Conservation (phyloP, 768 basidiomycete genomes). For the Tulasnella calospora region DNA sequence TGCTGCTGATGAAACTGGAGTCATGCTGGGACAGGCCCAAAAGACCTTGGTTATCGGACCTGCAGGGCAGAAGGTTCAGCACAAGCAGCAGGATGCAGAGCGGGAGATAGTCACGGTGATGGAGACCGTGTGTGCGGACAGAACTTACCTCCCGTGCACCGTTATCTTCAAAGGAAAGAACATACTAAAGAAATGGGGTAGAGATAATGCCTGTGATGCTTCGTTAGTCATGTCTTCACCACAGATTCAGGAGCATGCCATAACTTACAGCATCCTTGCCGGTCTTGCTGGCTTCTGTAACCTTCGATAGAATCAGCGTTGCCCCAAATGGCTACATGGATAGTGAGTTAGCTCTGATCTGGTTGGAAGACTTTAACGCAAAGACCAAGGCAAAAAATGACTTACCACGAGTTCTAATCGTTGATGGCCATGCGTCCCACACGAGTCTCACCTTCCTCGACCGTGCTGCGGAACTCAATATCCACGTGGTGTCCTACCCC, state of each 20-base stretch:
- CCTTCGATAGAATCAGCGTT: too few relatives aligned
- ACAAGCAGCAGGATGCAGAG: slow-evolving; percentile 8
- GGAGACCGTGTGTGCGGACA: slow-evolving; percentile 23
- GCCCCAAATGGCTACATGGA: too few relatives aligned
- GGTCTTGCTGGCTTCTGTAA: too few relatives aligned
- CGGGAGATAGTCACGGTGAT: slow-evolving; percentile 25
- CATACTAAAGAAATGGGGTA: slow-evolving; percentile 12
- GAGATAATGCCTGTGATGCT: slow-evolving; percentile 16
- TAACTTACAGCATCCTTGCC: too few relatives aligned
- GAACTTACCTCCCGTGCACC: slow-evolving; percentile 15
- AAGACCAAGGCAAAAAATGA: too few relatives aligned
- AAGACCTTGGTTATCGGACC: slow-evolving; percentile 25
- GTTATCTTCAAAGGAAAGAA: slow-evolving; percentile 27
- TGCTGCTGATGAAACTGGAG: slow-evolving; percentile 26
- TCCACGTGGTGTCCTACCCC: slow-evolving; percentile 45
- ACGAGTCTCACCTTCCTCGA: background rate
- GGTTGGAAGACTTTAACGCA: too few relatives aligned
- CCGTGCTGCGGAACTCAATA: slow-evolving; percentile 32
- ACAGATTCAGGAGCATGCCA: too few relatives aligned
- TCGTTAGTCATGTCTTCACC: background rate
- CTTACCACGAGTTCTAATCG: too few relatives aligned
- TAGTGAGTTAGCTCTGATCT: too few relatives aligned
- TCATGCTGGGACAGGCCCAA: slow-evolving; percentile 13
- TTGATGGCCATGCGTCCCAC: background rate
- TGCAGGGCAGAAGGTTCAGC: slow-evolving; percentile 23